These are phyloP conservation scores for Gossypium sturtianum DNA, from an alignment of 345 rosid species.

Conservation along the genomic window DNA sequence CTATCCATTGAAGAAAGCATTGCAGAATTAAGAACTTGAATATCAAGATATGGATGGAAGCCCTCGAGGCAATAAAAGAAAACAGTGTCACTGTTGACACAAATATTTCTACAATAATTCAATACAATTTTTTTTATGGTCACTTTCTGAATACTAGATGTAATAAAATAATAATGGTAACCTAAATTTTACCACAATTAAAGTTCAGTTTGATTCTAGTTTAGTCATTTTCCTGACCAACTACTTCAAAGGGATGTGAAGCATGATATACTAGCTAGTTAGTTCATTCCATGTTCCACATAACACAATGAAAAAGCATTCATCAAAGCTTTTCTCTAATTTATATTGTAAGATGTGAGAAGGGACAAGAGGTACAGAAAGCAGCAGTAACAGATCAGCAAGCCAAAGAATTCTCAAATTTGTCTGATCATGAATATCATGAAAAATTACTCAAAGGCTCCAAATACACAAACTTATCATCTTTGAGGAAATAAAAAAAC, in stretches of 20 bases:
- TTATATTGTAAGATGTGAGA: not conserved
- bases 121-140: not conserved
- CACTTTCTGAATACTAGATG: not conserved
- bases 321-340: not conserved
- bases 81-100: not conserved
- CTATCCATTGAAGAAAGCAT: not conserved
- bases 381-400: not conserved
- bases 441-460: not conserved
- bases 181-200: not conserved
- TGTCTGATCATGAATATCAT: not conserved
- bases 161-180: not conserved
- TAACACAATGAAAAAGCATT: not conserved
- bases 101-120: not conserved
- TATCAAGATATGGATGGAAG: not conserved
- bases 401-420: not conserved
- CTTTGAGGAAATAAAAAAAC: not conserved
- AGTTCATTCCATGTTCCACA: not conserved
- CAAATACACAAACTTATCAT: not conserved
- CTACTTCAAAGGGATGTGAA: not conserved
- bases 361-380: not conserved
- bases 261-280: not conserved
- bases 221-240: not conserved
- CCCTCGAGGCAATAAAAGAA: not conserved
- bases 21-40: not conserved
- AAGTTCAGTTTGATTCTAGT: not conserved